Conservation (phyloP, 2,329 filamentous ascomycete species). For the Dothideomycetes sp. region DNA sequence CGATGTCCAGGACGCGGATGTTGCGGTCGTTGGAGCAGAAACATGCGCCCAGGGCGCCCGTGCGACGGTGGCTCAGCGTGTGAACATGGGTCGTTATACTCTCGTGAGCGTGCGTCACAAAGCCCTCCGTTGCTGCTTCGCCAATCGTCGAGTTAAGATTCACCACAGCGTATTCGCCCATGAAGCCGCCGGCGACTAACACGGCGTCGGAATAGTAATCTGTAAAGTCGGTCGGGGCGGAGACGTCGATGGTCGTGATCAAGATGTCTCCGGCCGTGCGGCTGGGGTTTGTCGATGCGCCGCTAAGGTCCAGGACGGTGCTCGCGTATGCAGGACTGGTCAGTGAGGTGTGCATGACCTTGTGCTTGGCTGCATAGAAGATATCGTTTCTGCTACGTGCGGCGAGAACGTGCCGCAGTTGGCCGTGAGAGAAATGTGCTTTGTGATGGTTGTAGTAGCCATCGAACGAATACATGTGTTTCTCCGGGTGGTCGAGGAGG, state of each 20-base stretch:
- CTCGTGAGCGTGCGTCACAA: conserved; percentile 41
- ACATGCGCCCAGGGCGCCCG: conserved; percentile 40
- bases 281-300: conserved; percentile 31
- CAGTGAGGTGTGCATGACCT: conserved; percentile 41
- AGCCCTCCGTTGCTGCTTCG: conserved; percentile 32
- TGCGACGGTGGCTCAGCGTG: conserved; percentile 38
- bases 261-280: conserved; percentile 31
- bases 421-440: conserved; percentile 48
- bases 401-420: conserved; percentile 50
- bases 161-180: conserved; percentile 47
- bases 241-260: conserved; percentile 45
- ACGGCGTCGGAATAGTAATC: conserved; percentile 31
- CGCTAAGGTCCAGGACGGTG: conserved; percentile 40
- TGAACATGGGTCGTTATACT: conserved; percentile 53
- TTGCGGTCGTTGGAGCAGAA: conserved; percentile 51
- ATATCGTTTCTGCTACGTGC: conserved; percentile 46
- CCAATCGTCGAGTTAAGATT: conserved; percentile 30
- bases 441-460: conserved; percentile 33
- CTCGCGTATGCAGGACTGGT: conserved; percentile 34
- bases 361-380: conserved; percentile 42
- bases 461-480: conserved; percentile 22
- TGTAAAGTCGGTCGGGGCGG: conserved; percentile 12
- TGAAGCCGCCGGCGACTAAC: conserved; percentile 48
- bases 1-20: conserved; percentile 46
- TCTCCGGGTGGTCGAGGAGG: conserved; percentile 11